Conservation (phyloP, 768 basidiomycete species). For the Clathrus columnatus region DNA sequence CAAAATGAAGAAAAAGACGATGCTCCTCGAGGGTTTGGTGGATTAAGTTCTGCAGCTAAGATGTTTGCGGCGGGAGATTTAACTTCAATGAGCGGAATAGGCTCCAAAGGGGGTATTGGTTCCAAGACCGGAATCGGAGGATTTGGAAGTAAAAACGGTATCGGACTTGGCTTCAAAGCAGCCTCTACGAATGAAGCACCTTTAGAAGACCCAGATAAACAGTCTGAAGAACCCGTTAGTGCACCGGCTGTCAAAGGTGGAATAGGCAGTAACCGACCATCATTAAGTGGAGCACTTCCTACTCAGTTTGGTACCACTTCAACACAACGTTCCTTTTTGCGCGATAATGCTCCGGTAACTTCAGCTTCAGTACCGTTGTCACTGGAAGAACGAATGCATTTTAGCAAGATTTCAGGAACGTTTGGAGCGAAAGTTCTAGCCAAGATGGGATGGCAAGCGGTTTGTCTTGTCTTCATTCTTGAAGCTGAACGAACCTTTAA, state of each 20-base stretch:
- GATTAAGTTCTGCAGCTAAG: constrained; percentile 29
- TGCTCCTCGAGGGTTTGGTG: constrained; percentile 34
- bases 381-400: constrained; percentile 67
- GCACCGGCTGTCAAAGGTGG: constrained; percentile 22
- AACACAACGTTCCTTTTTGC: constrained; percentile 45
- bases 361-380: constrained; percentile 43
- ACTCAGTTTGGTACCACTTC: constrained; percentile 30
- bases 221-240: constrained; percentile 16
- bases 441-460: constrained; percentile 94
- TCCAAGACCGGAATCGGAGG: constrained; percentile 24
- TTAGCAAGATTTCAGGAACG: constrained; percentile 63
- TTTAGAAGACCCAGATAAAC: neutral
- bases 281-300: constrained; percentile 19
- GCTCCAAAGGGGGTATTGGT: constrained; percentile 19
- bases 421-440: constrained; percentile 86
- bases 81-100: constrained; percentile 9
- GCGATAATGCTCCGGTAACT: constrained; percentile 29
- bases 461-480: constrained; percentile 13
- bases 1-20: constrained; percentile 45
- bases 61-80: neutral
- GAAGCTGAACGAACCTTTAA: neutral
- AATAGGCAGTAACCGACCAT: constrained; percentile 2
- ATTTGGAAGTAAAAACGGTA: constrained; percentile 10
- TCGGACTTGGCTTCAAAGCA: constrained; percentile 12
- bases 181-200: neutral